Conservation (phyloP, 345 rosid species). For the Citrus sinensis region DNA sequence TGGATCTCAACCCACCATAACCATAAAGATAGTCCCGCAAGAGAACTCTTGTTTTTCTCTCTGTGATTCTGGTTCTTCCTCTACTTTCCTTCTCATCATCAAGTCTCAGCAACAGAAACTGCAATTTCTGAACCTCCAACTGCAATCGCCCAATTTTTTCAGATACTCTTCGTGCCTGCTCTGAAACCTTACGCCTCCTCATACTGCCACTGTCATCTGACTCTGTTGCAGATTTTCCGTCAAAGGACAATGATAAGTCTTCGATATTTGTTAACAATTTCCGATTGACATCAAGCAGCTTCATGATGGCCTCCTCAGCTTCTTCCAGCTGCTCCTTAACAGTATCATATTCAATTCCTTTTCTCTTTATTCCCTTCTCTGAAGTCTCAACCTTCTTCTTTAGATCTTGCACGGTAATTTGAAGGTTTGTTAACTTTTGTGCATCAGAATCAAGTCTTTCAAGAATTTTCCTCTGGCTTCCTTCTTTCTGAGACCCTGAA, state of each 20-base stretch:
- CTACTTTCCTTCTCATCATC: conserved; percentile 61
- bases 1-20: conserved; percentile 50
- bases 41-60: conserved; percentile 58
- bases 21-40: conserved; percentile 84
- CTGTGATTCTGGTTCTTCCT: conserved; percentile 41
- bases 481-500: conserved; percentile 52
- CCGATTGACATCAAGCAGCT: conserved; percentile 57
- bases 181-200: conserved; percentile 50
- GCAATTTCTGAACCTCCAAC: conserved; percentile 87
- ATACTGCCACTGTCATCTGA: conserved; percentile 44
- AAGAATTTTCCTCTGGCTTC: conserved; percentile 62
- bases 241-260: conserved; percentile 39
- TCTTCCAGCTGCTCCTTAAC: conserved; percentile 81
- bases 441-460: conserved; percentile 90
- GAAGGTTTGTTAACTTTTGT: conserved; percentile 80
- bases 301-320: conserved; percentile 60
- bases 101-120: conserved; percentile 62
- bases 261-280: conserved; percentile 54
- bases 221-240: conserved; percentile 38
- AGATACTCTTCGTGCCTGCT: conserved; percentile 78
- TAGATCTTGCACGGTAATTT: conserved; percentile 74
- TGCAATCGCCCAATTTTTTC: conserved; percentile 88
- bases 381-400: conserved; percentile 65
- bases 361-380: conserved; percentile 57
- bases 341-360: conserved; percentile 59